Evolutionary conservation across 2,329 filamentous ascomycete genomes (phyloP), one percentile per base, ranked within the genome.

Genomic region (Penicillium psychrosexuale): DNA sequence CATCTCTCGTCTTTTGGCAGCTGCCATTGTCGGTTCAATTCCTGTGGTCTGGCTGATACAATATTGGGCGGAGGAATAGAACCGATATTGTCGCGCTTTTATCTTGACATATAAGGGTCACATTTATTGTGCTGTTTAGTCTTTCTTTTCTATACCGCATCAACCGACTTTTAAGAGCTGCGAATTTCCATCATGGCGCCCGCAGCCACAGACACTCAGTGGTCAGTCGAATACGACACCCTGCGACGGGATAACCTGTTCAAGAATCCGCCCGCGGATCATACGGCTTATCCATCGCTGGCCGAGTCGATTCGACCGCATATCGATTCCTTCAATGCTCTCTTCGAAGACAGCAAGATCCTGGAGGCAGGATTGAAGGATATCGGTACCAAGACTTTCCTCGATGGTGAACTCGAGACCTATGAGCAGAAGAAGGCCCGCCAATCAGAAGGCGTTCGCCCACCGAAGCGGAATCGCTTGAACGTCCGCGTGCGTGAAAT

Each of bases 251-350:
- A 99, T 69, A 83, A 89, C 49, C 88, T 99, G 22, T 99, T 99
- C 74, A 82, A 84, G 67, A 87, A 95, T 63, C 93, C 94, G 17
- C 93, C 94, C 0, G 88, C 84, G 68, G 92, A 97, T 71, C 88
- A 85, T 64, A 89, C 89, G 9, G 91, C 93, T 56, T 97, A 96
- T 69, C 94, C 94, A 13, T 83, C 89, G 22, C 84, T 99, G 45
- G 88, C 92, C 66, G 83, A 84, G 58, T 90, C 93, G n/a, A 86
- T 97, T 56, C 82, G 89, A 62, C 94, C 94, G 47, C 94, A 99
- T 74, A 88, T 97, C 66, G 87, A 97, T 68, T 94, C 94, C 7
- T 99, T 97, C 84, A 96, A 99, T 78, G 86, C 86, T 49, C 81
- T 97, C 45, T 95, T 97, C 70, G 84, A 86, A 31, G 80, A 82